phyloP scores from a whole-genome alignment of 2,329 filamentous ascomycete genomes.

The Sarocladium kiliense region DNA sequence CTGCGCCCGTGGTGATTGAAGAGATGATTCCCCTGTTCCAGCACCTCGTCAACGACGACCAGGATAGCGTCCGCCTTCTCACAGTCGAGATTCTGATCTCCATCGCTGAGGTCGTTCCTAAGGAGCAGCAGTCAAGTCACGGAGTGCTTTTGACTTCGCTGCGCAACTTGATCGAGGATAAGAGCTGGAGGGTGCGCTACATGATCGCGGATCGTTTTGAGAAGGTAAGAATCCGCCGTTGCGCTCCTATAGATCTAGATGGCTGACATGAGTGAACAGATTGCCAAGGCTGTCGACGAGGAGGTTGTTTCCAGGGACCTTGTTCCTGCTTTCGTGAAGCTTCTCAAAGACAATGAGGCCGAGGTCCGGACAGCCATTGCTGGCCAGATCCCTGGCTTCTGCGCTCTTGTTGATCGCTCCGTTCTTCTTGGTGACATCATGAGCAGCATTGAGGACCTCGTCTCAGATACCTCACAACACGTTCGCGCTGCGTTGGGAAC shows the following conservation, averaged over 20 bases:
- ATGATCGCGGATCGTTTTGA: conserved; percentile 99
- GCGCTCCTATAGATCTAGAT: too few species aligned
- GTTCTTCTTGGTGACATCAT: conserved; percentile 94
- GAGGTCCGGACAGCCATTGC: conserved; percentile 96
- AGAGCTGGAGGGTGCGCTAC: conserved; percentile 98
- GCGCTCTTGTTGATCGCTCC: conserved; percentile 77
- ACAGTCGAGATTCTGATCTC: conserved; percentile 96
- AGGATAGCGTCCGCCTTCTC: conserved; percentile 92
- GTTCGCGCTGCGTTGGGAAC: conserved; percentile 92
- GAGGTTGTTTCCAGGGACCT: conserved; percentile 92
- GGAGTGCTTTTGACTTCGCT: conserved; percentile 87
- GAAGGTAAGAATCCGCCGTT: conserved; percentile 55
- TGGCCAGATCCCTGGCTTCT: conserved; percentile 97
- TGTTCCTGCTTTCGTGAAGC: conserved; percentile 93
- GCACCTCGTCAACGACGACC: conserved; percentile 91
- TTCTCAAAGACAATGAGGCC: conserved; percentile 95
- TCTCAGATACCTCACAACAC: conserved; percentile 93
- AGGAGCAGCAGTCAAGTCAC: conserved; percentile 96
- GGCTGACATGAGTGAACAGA: conserved; percentile 44
- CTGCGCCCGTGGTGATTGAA: conserved; percentile 82
- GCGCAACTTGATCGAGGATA: conserved; percentile 93
- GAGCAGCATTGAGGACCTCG: conserved; percentile 91
- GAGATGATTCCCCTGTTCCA: conserved; percentile 99
- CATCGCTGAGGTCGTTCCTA: conserved; percentile 94
- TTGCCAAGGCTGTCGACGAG: conserved; percentile 96